Base-by-base conservation (phyloP, 2,329 filamentous ascomycete species). In the Cladosporium austrohemisphaericum region DNA sequence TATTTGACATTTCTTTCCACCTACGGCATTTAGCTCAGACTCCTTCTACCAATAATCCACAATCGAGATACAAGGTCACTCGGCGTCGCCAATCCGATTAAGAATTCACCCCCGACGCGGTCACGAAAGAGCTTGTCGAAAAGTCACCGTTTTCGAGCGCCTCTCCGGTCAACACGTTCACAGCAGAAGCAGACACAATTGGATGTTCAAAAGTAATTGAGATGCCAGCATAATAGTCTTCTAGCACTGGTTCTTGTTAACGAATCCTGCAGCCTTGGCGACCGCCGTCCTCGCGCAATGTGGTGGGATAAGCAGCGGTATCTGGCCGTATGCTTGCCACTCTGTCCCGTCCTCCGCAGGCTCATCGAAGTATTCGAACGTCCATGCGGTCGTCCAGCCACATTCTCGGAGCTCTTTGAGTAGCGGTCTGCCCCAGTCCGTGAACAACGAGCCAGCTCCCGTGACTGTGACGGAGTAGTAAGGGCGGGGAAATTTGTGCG, bases 301-400 rank as follows among this genome's bases (percentile, higher is more conserved):
- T 3, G 9, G 10, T 8, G 40, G 7, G 4, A 23, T 31, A 5
- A 22, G 2, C 3, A n/a, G 7, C 3, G 26, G 40, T 5, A 41
- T 8, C 2, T 10, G 18, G 4, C 26, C 22, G 14, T 19, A 32
- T 8, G 50, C 50, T 10, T 35, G 18, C 32, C 50, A 50, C 13
- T 50, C 50, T 18, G 46, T 40, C 5, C 38, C 46, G 8, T 33
- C 29, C 13, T 35, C 41, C 9, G 29, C 19, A 4, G 37, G 29
- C 3, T 11, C 16, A 16, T 49, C 32, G 19, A 9, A 13, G 19
- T 51, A 45, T 4, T 23, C 20, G 29, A 51, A 51, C 25, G 13
- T 36, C 40, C 40, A 51, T 13, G n/a, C 22, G n/a, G 48, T 51
- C 11, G 38, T 22, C n/a, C 40, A 18, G n/a, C 48, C 48, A 22